Percentiles rank a stretch among this genome's conserved stretches.
Evolutionary conservation across 2,329 filamentous ascomycete species (phyloP).

Genomic region (Penicillium sp.): DNA sequence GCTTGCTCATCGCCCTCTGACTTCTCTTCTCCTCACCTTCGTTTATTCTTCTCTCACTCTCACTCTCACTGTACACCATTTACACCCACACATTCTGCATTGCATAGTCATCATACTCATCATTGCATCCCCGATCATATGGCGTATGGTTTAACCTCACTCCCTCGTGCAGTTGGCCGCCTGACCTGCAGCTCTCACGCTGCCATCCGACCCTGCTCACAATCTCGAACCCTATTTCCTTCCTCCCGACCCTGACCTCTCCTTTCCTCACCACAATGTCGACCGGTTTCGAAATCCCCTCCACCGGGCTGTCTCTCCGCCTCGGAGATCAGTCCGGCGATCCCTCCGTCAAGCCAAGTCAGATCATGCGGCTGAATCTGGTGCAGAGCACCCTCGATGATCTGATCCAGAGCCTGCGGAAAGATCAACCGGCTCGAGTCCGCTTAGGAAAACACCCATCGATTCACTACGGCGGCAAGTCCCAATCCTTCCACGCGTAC

Average conservation of each 20-base stretch:
- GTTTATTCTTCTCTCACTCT: conserved; percentile 6
- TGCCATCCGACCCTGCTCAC: conserved; percentile 32
- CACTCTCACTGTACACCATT: conserved; percentile 4
- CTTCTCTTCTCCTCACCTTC: conserved; percentile 17
- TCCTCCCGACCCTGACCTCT: conserved; percentile 9
- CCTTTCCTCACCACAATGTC: conserved; percentile 29
- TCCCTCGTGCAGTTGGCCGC: conserved; percentile 35
- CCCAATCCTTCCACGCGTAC: conserved; percentile 52
- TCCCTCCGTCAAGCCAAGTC: conserved; percentile 33
- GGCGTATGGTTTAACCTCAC: conserved; percentile 31
- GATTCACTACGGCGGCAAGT: conserved; percentile 56
- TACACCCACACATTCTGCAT: not conserved
- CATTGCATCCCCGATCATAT: conserved; percentile 26
- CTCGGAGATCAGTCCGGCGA: conserved; percentile 32
- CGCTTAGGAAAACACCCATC: conserved; percentile 51
- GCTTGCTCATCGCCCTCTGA: conserved; percentile 17
- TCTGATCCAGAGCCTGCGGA: conserved; percentile 43
- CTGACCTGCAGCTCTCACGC: conserved; percentile 40
- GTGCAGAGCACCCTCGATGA: conserved; percentile 45
- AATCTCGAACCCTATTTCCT: conserved; percentile 14
- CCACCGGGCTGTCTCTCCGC: conserved; percentile 41
- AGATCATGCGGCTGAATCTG: conserved; percentile 48
- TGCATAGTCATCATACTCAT: conserved; percentile 8
- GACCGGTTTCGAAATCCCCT: conserved; percentile 34
- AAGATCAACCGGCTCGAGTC: conserved; percentile 44